A percentile compares a stretch with the other conserved stretches of the same genome.
Evolutionary conservation across 768 basidiomycete genomes (phyloP).

Genomic region (Leccinellum albellum): DNA sequence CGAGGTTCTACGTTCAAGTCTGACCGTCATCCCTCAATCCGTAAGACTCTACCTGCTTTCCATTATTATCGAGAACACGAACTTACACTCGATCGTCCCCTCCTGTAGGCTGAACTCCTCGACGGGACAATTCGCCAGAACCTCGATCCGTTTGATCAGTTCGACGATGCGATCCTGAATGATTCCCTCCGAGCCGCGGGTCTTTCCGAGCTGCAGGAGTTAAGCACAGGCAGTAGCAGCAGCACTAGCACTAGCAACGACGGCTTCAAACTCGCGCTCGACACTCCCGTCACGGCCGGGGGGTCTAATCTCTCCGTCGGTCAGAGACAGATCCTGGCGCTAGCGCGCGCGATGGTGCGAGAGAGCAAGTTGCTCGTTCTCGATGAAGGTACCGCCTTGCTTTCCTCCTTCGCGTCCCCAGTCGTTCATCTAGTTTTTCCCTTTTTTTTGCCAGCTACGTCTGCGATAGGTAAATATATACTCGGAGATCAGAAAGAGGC

Average conservation of each 20-base stretch:
- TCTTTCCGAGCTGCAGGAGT: conserved; percentile 26
- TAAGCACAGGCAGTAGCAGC: conserved; percentile 23
- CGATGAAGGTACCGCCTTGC: conserved; percentile 34
- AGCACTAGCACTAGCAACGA: background rate
- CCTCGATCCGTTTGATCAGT: conserved; percentile 48
- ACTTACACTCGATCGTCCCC: background rate
- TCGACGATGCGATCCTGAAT: conserved; percentile 42
- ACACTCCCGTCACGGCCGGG: conserved; percentile 39
- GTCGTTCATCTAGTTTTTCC: background rate
- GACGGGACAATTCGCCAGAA: conserved; percentile 44
- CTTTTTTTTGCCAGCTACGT: conserved; percentile 1
- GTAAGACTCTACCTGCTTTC: background rate
- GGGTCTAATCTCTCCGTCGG: conserved; percentile 39
- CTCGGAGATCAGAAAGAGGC: too few relatives aligned
- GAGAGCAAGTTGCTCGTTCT: conserved; percentile 43
- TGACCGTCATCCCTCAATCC: conserved; percentile 56
- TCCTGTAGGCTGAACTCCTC: conserved; percentile 34
- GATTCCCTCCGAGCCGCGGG: conserved; percentile 40
- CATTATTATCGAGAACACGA: background rate
- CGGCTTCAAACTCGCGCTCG: conserved; percentile 34
- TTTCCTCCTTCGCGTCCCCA: too few relatives aligned
- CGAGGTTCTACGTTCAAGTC: conserved; percentile 50
- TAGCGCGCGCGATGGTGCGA: conserved; percentile 41
- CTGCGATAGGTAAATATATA: conserved; percentile 3
- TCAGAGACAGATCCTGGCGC: conserved; percentile 46